Conservation (phyloP, 176 grass and related monocot species). For the Triticum timopheevii region DNA sequence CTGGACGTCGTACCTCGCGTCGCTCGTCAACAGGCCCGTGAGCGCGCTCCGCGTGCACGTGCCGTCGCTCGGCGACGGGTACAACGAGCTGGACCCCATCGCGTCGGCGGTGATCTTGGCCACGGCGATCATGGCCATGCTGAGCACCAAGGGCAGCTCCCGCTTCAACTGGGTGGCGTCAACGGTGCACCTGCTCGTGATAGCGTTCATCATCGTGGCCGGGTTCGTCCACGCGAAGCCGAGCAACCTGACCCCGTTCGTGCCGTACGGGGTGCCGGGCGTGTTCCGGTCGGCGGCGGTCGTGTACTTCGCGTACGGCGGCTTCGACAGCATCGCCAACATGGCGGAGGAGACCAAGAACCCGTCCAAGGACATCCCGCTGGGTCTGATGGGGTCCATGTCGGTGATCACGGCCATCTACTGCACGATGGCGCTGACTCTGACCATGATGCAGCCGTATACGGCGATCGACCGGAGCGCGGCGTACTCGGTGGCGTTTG, state of each 20-base stretch:
- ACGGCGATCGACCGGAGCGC: slow-evolving; percentile 56
- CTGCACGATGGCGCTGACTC: slow-evolving; percentile 77
- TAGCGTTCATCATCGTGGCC: slow-evolving; percentile 72
- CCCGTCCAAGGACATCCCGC: slow-evolving; percentile 81
- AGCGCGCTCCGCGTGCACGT: neutral
- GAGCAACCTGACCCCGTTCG: slow-evolving; percentile 67
- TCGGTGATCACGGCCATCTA: slow-evolving; percentile 86
- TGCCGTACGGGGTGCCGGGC: slow-evolving; percentile 62
- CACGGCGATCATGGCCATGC: slow-evolving; percentile 70
- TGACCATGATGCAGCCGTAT: slow-evolving; percentile 95
- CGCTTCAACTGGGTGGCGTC: slow-evolving; percentile 87
- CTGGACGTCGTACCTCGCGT: slow-evolving; percentile 15
- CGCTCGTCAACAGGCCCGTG: neutral
- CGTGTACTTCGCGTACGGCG: slow-evolving; percentile 89
- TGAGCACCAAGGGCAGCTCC: slow-evolving; percentile 70
- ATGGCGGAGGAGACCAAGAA: slow-evolving; percentile 98
- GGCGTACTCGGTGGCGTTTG: slow-evolving; percentile 78
- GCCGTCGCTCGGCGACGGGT: slow-evolving; percentile 29
- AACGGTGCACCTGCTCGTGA: slow-evolving; percentile 46
- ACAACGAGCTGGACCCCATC: slow-evolving; percentile 76
- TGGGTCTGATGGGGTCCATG: slow-evolving; percentile 85
- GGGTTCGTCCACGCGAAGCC: slow-evolving; percentile 72
- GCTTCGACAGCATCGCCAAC: slow-evolving; percentile 88
- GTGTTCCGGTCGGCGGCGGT: slow-evolving; percentile 88
- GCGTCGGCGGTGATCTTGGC: slow-evolving; percentile 53